Evolutionary conservation across 2,329 filamentous ascomycete species (phyloP).

Genomic region (Aspergillus fumigatus): DNA sequence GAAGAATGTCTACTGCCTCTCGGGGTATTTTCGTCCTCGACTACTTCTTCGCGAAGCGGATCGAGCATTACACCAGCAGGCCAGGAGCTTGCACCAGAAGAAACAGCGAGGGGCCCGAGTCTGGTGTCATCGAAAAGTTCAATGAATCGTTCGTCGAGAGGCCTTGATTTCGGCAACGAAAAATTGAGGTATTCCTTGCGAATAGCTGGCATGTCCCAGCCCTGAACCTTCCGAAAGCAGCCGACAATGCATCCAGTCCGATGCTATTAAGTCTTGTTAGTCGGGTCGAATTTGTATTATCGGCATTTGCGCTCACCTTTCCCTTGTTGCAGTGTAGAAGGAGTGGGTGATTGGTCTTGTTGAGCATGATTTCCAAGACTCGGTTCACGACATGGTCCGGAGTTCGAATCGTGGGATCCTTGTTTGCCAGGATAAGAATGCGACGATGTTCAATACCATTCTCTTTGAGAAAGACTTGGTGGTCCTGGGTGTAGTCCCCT

Average conservation of each 20-base stretch:
- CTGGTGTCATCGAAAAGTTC: constrained; percentile 19
- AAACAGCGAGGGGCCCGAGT: constrained; percentile 15
- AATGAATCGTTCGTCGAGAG: constrained; percentile 28
- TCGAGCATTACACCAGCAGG: constrained; percentile 3
- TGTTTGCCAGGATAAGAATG: constrained; percentile 82
- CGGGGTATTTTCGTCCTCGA: constrained; percentile 4
- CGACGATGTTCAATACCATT: constrained; percentile 68
- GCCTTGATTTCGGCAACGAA: constrained; percentile 47
- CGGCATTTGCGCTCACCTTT: constrained; percentile 50
- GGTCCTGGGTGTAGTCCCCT: constrained; percentile 51
- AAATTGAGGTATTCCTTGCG: constrained; percentile 70
- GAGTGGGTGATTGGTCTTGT: constrained; percentile 71
- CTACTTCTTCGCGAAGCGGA: neutral
- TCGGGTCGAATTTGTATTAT: neutral
- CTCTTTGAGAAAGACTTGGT: constrained; percentile 57
- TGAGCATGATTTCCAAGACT: constrained; percentile 67
- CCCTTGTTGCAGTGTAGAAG: constrained; percentile 93
- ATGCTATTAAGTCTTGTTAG: constrained; percentile 51
- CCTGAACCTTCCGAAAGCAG: constrained; percentile 67
- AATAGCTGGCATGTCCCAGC: constrained; percentile 60
- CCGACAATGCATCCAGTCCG: constrained; percentile 87
- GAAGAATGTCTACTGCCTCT: constrained; percentile 6
- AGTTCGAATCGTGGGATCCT: constrained; percentile 64
- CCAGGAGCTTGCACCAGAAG: constrained; percentile 16
- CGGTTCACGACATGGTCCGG: constrained; percentile 62